Evolutionary conservation across 192 early-diverging fungal genomes (phyloP).

Genomic region (Coemansia sp.): DNA sequence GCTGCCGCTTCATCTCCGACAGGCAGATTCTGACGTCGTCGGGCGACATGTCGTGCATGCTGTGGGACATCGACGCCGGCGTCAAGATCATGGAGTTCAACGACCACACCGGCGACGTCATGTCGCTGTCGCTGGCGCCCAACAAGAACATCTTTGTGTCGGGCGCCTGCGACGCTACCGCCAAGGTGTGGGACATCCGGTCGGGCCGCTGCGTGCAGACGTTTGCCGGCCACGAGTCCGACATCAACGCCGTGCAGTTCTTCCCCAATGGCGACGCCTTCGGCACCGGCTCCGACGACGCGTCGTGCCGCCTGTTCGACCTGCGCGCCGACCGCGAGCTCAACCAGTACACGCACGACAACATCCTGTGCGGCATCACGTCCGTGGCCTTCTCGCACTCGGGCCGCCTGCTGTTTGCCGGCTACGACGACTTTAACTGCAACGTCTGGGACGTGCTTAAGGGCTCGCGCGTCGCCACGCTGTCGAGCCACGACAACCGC

Average conservation of each 20-base stretch:
- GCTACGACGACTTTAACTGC: constrained; percentile 99
- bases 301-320: constrained; percentile 96
- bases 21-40: constrained; percentile 92
- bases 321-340: constrained; percentile 97
- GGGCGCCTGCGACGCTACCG: constrained; percentile 97
- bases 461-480: constrained; percentile 88
- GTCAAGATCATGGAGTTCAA: constrained; percentile 95
- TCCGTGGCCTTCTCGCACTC: constrained; percentile 97
- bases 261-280: constrained; percentile 99
- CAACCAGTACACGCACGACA: constrained; percentile 97
- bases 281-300: constrained; percentile 98
- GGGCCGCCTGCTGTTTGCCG: constrained; percentile 94
- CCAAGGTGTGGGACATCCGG: constrained; percentile 99
- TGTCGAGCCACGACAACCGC: constrained; percentile 94
- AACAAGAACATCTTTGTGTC: constrained; percentile 97
- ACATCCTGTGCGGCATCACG: constrained; percentile 97
- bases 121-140: constrained; percentile 91
- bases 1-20: constrained; percentile 96
- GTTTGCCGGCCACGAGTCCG: constrained; percentile 97
- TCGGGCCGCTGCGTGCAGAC: constrained; percentile 95
- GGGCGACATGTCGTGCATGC: constrained; percentile 99
- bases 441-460: constrained; percentile 99
- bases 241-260: constrained; percentile 99
- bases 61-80: constrained; percentile 99
- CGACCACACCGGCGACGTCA: constrained; percentile 98